Evolutionary conservation across 768 basidiomycete species (phyloP).

Genomic region (Rhodotorula babjevae): DNA sequence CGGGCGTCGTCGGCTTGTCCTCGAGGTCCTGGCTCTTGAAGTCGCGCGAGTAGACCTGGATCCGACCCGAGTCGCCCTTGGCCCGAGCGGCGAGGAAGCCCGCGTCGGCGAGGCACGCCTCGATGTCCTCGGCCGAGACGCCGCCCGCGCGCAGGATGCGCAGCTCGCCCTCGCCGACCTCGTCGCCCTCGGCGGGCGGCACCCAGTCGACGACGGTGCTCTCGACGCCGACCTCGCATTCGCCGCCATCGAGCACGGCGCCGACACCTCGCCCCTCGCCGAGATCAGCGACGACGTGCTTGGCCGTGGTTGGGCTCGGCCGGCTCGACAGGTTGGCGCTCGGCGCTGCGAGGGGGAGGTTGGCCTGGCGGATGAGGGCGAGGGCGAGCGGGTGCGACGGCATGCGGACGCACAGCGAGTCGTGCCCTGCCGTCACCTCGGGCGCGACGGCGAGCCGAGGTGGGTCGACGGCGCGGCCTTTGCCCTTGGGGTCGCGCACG

Average conservation of each 20-base stretch:
- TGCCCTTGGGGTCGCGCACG: conserved; percentile 1
- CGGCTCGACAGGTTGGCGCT: conserved; percentile 92
- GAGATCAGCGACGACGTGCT: conserved; percentile 77
- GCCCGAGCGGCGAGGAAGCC: conserved; percentile 24
- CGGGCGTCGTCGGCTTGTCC: conserved; percentile 82
- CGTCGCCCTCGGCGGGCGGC: conserved; percentile 35
- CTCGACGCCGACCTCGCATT: conserved; percentile 84
- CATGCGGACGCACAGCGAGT: conserved; percentile 84
- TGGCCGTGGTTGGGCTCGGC: conserved; percentile 84
- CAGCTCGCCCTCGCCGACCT: conserved; percentile 58
- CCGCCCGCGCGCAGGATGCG: conserved; percentile 88
- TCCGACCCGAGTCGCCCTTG: background rate
- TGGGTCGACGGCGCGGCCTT: background rate
- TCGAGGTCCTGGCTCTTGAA: conserved; percentile 67
- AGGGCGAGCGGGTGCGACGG: conserved; percentile 89
- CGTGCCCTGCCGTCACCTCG: conserved; percentile 73
- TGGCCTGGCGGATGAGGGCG: conserved; percentile 70
- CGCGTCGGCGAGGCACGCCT: conserved; percentile 48
- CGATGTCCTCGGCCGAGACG: conserved; percentile 80
- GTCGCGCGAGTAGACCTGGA: conserved; percentile 58
- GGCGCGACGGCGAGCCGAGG: conserved; percentile 55
- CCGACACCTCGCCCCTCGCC: conserved; percentile 53
- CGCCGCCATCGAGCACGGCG: conserved; percentile 85
- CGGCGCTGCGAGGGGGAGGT: conserved; percentile 82
- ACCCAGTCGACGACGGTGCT: conserved; percentile 92